Evolutionary conservation across 2,329 filamentous ascomycete species (phyloP), one percentile per base, ranked within the genome.

Genomic region (Incumbomyces delicatus): DNA sequence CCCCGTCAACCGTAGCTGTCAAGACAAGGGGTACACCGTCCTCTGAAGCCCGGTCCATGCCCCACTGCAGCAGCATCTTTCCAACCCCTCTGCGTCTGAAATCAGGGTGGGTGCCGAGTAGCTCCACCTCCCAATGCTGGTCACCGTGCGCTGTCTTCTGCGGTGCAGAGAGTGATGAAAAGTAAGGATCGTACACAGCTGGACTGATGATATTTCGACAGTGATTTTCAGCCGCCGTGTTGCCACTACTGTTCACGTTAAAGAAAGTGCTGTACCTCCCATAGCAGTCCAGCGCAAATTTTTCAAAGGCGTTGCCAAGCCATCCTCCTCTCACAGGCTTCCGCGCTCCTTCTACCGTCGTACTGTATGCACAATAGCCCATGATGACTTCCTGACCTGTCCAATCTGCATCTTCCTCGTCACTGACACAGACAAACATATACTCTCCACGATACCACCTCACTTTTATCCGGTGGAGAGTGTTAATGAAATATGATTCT

Each of bases 41-140:
- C 20, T 40, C 30, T 16, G 17, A 20, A 6, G 44, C 44, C 11
- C 17, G 20, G 7, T 46, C 44, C 13, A 46, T 40, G 6, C 44
- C 44, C 44, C 44, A 46, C 20, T 46, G 36, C 36, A 46, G 16
- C 44, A 41, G 22, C 30, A 33, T 32, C 37, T 40, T 46, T 13
- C 44, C 44, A 16, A 46, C 30, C 3, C 44, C 44, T 7, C 44
- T 20, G 20, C 44, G 22, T n/a, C 37, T 32, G 13, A 18, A 46
- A 34, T 46, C 36, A 7, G 44, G 36, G 33, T 46, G 44, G 7
- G 30, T 35, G 12, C 36, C 36, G 10, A 46, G 36, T 8, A 46
- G 36, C 30, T 41, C 29, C 4, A 46, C 14, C 37, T 40, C 44
- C 44, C 44, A 46, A 22, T 45, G 34, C 18, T 45, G 42, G 18